Conservation (phyloP, 2,329 filamentous ascomycete species). For the Lachnellula arida region DNA sequence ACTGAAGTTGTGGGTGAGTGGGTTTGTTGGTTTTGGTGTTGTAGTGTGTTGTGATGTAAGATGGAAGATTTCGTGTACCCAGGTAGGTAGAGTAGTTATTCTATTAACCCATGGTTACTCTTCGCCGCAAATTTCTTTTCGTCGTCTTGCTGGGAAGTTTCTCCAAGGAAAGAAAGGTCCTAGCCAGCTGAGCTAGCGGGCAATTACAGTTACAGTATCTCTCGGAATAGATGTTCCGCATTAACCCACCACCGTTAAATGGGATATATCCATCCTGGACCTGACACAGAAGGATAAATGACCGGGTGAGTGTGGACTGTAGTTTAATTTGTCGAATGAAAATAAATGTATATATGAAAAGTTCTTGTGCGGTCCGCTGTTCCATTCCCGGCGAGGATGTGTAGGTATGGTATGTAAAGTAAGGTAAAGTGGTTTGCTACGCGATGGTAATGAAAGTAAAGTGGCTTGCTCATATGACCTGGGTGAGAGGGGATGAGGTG, state of each 20-base stretch:
- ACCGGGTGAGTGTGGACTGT: background rate
- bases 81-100: too few species aligned
- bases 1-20: too few species aligned
- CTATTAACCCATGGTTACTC: too few species aligned
- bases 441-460: background rate
- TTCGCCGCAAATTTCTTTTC: background rate
- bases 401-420: background rate
- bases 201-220: background rate
- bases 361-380: constrained; percentile 2
- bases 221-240: constrained; percentile 10
- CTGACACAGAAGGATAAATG: constrained; percentile 1
- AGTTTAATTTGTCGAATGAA: background rate
- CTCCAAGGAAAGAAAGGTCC: background rate
- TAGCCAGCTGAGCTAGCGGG: background rate
- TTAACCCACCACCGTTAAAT: background rate
- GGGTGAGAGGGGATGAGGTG: background rate
- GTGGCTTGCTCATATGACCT: background rate
- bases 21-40: too few species aligned
- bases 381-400: background rate
- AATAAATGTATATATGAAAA: background rate
- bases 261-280: too few species aligned
- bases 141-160: background rate
- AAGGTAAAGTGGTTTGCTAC: background rate
- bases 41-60: too few species aligned
- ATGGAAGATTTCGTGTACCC: too few species aligned